A percentile compares a stretch with the other conserved stretches of the same genome.
These are phyloP conservation scores for Puccinia hordei DNA, from an alignment of 1,284 basidiomycete species.

Conservation along the genomic window DNA sequence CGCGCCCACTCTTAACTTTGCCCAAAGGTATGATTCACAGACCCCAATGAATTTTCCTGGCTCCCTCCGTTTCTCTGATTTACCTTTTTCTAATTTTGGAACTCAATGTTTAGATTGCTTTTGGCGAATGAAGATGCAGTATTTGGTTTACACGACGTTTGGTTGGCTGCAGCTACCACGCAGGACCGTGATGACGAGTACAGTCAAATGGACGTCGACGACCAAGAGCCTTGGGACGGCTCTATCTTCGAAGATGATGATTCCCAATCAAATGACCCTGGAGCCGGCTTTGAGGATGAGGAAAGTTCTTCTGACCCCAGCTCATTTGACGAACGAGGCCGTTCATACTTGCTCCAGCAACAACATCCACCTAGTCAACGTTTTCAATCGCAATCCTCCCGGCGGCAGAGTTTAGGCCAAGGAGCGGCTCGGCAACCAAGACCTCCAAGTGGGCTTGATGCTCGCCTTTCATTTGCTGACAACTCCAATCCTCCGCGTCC, in stretches of 20 bases:
- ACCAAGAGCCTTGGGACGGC: constrained; percentile 55
- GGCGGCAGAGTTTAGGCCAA: constrained; percentile 51
- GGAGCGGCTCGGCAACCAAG: constrained; percentile 6
- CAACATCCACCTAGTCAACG: constrained; percentile 57
- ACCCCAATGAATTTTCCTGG: not conserved
- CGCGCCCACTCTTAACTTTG: constrained; percentile 67
- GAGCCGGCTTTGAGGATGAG: constrained; percentile 5
- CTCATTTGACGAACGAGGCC: constrained; percentile 43
- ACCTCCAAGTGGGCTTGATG: constrained; percentile 51
- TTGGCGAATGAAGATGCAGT: constrained; percentile 83
- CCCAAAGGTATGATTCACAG: constrained; percentile 64
- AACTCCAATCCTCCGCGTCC: not conserved
- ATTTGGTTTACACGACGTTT: constrained; percentile 82
- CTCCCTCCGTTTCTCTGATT: not conserved
- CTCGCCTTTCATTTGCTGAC: constrained; percentile 25
- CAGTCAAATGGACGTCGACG: constrained; percentile 66
- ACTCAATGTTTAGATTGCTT: constrained; percentile 52
- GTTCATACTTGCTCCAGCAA: constrained; percentile 29
- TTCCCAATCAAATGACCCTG: constrained; percentile 17
- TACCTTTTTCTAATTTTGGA: not conserved
- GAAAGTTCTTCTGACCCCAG: constrained; percentile 9
- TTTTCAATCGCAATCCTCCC: constrained; percentile 57
- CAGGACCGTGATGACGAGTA: constrained; percentile 67
- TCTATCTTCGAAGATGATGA: constrained; percentile 62
- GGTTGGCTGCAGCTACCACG: constrained; percentile 89